Conservation (phyloP, 306 rosid species). For the Aeschynomene evenia region DNA sequence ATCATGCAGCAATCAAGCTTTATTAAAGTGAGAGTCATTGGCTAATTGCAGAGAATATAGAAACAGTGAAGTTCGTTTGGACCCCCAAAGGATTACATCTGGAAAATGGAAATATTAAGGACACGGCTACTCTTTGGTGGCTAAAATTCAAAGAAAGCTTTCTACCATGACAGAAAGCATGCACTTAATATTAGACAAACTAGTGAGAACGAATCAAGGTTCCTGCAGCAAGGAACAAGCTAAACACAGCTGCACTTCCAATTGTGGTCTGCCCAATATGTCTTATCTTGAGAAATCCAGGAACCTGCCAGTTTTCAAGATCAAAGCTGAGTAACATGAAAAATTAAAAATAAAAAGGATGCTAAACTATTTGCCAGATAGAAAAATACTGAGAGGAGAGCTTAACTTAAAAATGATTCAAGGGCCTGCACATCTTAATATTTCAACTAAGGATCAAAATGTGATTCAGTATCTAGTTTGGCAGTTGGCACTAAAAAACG, state of each 20-base stretch:
- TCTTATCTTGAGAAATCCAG: conserved; percentile 48
- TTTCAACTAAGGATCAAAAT: no score
- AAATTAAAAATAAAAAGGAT: no score
- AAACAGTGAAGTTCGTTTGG: not conserved
- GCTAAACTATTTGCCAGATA: not conserved
- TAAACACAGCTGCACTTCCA: conserved; percentile 52
- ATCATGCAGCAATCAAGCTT: not conserved
- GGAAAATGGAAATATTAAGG: not conserved
- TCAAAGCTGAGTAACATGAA: conserved; percentile 1
- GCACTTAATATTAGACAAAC: conserved; percentile 14
- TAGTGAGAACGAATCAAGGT: conserved; percentile 50
- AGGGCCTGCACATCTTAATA: no score
- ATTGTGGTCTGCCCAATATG: conserved; percentile 50
- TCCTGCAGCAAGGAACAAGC: conserved; percentile 55
- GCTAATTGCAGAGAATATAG: not conserved
- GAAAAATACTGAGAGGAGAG: no score
- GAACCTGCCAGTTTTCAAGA: conserved; percentile 46
- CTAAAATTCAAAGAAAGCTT: conserved; percentile 12
- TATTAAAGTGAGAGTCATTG: not conserved
- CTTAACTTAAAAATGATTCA: no score
- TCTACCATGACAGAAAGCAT: conserved; percentile 15
- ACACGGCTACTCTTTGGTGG: not conserved
- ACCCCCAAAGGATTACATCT: not conserved
- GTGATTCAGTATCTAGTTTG: no score
- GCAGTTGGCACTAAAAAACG: no score